These are phyloP conservation scores for Arctium lappa DNA, from an alignment of 129 eudicot genomes.

Conservation along the genomic window DNA sequence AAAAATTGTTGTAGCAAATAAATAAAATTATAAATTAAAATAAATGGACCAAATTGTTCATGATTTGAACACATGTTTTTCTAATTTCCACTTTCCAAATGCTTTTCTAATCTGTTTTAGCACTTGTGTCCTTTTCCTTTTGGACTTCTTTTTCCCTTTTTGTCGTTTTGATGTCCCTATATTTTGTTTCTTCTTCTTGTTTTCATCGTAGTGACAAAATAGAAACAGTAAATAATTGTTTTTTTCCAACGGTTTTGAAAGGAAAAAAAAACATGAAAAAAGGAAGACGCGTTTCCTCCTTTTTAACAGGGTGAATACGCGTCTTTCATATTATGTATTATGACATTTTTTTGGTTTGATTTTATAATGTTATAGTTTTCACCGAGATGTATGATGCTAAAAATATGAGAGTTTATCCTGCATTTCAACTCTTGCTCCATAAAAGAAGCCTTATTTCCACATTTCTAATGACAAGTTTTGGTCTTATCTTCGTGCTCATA, in stretches of 20 bases:
- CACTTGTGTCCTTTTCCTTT: slow-evolving; percentile 14
- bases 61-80: background rate
- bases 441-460: too few species aligned
- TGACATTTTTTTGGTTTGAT: too few species aligned
- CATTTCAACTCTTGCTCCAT: background rate
- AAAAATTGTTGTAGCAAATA: background rate
- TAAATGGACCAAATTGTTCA: background rate
- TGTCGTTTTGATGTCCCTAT: background rate
- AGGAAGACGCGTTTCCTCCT: background rate
- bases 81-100: background rate
- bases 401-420: background rate
- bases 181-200: slow-evolving; percentile 11
- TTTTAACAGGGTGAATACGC: too few species aligned
- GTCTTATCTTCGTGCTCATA: too few species aligned
- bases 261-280: background rate
- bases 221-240: background rate
- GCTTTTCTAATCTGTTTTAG: slow-evolving; percentile 11
- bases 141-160: background rate
- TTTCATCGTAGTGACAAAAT: slow-evolving; percentile 2
- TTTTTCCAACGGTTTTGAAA: background rate
- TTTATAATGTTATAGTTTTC: too few species aligned
- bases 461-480: too few species aligned
- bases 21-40: background rate
- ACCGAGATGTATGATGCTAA: background rate
- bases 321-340: too few species aligned